Percentiles rank a stretch among this genome's conserved stretches.
These are phyloP conservation scores for Aspergillus baeticus DNA, from an alignment of 495 filamentous ascomycete species.

Conservation along the genomic window DNA sequence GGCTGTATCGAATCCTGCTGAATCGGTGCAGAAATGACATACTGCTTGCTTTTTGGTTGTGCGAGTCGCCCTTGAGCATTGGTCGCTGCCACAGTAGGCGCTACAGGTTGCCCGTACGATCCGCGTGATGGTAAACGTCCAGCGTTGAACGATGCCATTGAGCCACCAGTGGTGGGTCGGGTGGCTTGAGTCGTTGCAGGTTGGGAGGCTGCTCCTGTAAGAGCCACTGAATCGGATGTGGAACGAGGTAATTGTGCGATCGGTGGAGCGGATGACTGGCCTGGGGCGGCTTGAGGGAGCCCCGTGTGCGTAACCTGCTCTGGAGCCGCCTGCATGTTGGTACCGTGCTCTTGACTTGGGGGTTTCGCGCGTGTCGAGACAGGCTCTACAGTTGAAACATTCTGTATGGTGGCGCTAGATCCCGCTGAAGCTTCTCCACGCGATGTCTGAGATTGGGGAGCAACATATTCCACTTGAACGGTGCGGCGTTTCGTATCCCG, in stretches of 20 bases:
- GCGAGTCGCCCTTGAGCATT: conserved; percentile 90
- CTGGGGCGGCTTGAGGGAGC: conserved; percentile 12
- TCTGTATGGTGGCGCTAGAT: conserved; percentile 13
- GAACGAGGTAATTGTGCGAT: conserved; percentile 52
- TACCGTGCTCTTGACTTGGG: conserved; percentile 12
- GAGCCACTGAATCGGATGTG: conserved; percentile 54
- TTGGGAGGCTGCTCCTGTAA: conserved; percentile 43
- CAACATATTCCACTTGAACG: conserved; percentile 97
- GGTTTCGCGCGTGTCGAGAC: conserved; percentile 20
- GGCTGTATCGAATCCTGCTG: conserved; percentile 46
- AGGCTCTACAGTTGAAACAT: conserved; percentile 16
- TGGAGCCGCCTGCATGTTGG: conserved; percentile 8
- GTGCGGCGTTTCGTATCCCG: conserved; percentile 90
- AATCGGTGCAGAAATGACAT: conserved; percentile 72
- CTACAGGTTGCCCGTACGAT: conserved; percentile 86
- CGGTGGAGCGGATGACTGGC: conserved; percentile 9
- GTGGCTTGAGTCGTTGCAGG: conserved; percentile 42
- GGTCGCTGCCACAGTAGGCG: conserved; percentile 82
- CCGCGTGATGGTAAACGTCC: conserved; percentile 71
- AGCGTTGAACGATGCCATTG: conserved; percentile 67
- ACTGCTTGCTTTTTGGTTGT: conserved; percentile 76
- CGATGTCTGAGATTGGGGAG: conserved; percentile 77
- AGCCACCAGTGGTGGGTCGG: conserved; percentile 79
- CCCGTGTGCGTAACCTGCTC: conserved; percentile 8
- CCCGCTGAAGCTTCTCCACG: conserved; percentile 53